Conservation (phyloP, 306 rosid genomes). For the Glycyrrhiza uralensis region DNA sequence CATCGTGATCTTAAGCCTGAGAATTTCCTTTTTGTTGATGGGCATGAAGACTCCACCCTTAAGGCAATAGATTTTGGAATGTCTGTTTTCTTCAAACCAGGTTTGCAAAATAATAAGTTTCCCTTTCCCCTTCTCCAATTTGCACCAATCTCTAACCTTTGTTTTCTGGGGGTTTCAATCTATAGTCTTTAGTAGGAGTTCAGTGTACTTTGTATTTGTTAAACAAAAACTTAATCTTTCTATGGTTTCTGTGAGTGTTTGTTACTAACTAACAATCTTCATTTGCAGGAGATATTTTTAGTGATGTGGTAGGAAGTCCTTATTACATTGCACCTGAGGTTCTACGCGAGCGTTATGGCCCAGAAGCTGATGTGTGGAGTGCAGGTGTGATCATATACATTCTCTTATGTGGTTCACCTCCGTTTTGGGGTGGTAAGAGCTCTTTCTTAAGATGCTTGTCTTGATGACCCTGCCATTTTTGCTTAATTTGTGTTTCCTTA, state of each 20-base stretch:
- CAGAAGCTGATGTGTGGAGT: conserved; percentile 89
- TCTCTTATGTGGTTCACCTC: conserved; percentile 74
- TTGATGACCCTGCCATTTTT: conserved; percentile 1
- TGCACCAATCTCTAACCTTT: background rate
- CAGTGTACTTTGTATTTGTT: too few species aligned
- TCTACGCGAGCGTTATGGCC: conserved; percentile 55
- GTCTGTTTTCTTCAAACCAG: conserved; percentile 85
- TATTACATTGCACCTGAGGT: conserved; percentile 84
- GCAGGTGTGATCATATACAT: conserved; percentile 81
- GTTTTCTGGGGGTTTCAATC: background rate
- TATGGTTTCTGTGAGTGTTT: background rate
- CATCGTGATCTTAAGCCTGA: conserved; percentile 90
- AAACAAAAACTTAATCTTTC: too few species aligned
- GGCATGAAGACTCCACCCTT: conserved; percentile 59
- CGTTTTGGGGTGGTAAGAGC: conserved; percentile 82
- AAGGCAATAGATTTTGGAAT: conserved; percentile 86
- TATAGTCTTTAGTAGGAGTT: background rate
- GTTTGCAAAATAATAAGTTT: conserved; percentile 29
- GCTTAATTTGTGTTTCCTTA: background rate
- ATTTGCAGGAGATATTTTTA: conserved; percentile 55
- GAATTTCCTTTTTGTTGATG: conserved; percentile 68
- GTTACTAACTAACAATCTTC: conserved; percentile 22
- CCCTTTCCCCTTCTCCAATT: background rate
- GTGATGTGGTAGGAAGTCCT: conserved; percentile 82
- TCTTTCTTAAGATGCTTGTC: background rate